These are phyloP conservation scores for Fusarium mexicanum DNA, from an alignment of 2,329 filamentous ascomycete species.

Conservation along the genomic window DNA sequence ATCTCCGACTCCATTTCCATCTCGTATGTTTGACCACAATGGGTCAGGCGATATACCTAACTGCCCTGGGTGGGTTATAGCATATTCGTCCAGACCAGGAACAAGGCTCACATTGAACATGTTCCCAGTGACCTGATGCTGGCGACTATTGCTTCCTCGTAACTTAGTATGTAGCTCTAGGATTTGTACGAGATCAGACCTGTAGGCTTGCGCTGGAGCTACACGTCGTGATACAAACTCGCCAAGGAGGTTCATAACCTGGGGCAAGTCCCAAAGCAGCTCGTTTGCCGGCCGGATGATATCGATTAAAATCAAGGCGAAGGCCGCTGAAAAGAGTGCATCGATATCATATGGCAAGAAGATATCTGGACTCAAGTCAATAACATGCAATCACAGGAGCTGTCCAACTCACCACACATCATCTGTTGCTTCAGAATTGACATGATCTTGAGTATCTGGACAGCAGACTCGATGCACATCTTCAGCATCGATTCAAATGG, in stretches of 20 bases:
- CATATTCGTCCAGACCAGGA: constrained; percentile 10
- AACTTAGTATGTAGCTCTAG: constrained; percentile 29
- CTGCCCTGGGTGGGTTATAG: constrained; percentile 8
- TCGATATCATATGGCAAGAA: constrained; percentile 36
- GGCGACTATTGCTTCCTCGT: background rate
- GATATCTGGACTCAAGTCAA: constrained; percentile 13
- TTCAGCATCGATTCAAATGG: constrained; percentile 35
- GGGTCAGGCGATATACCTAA: constrained; percentile 23
- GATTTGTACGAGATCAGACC: constrained; percentile 25
- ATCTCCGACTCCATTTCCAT: background rate
- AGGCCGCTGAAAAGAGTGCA: constrained; percentile 31
- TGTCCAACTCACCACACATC: constrained; percentile 22
- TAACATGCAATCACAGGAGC: background rate
- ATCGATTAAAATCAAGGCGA: constrained; percentile 31
- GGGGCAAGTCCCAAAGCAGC: constrained; percentile 32
- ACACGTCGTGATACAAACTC: constrained; percentile 31
- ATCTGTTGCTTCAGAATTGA: constrained; percentile 28
- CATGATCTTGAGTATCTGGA: constrained; percentile 33
- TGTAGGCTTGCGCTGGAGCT: constrained; percentile 32
- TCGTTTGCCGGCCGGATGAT: constrained; percentile 32
- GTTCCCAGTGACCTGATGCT: background rate
- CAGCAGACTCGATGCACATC: constrained; percentile 34
- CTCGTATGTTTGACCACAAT: constrained; percentile 25
- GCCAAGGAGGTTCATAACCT: constrained; percentile 28
- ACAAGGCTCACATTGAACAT: background rate